phyloP scores from a whole-genome alignment of 2,329 filamentous ascomycete genomes.

The Monilinia polystroma region DNA sequence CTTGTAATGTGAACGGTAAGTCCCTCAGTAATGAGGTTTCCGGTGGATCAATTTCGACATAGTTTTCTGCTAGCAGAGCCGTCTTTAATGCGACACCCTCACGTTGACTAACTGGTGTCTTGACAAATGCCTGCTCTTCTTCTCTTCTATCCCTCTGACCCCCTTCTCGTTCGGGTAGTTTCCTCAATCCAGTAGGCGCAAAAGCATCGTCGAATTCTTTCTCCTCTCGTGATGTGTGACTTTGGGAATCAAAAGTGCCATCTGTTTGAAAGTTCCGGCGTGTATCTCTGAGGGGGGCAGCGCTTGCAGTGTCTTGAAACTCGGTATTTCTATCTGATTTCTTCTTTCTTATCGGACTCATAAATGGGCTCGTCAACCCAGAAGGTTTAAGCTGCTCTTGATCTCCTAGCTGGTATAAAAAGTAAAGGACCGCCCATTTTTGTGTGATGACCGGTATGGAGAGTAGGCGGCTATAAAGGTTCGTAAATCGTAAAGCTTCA shows the following conservation, averaged over 20 bases:
- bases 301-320: slow-evolving; percentile 16
- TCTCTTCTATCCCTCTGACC: slow-evolving; percentile 39
- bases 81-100: slow-evolving; percentile 47
- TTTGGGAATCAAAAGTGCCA: slow-evolving; percentile 35
- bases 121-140: slow-evolving; percentile 36
- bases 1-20: slow-evolving; percentile 89
- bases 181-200: slow-evolving; percentile 50
- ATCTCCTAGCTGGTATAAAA: slow-evolving; percentile 77
- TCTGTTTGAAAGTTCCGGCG: slow-evolving; percentile 28
- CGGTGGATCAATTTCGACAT: slow-evolving; percentile 56
- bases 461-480: slow-evolving; percentile 84
- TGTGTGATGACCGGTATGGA: slow-evolving; percentile 90
- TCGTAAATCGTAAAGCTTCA: slow-evolving; percentile 80
- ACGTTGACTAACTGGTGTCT: slow-evolving; percentile 33
- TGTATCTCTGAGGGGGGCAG: slow-evolving; percentile 13
- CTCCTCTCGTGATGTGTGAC: slow-evolving; percentile 44
- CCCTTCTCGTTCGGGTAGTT: slow-evolving; percentile 38
- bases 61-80: slow-evolving; percentile 56
- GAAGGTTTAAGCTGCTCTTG: slow-evolving; percentile 28
- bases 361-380: slow-evolving; percentile 39
- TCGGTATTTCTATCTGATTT: slow-evolving; percentile 7
- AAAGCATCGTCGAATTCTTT: slow-evolving; percentile 48
- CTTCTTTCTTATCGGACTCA: slow-evolving; percentile 35
- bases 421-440: slow-evolving; percentile 95
- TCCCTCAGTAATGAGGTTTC: slow-evolving; percentile 72